Base-by-base conservation (phyloP, 192 early-diverging fungal species). In the Coemansia sp. region DNA sequence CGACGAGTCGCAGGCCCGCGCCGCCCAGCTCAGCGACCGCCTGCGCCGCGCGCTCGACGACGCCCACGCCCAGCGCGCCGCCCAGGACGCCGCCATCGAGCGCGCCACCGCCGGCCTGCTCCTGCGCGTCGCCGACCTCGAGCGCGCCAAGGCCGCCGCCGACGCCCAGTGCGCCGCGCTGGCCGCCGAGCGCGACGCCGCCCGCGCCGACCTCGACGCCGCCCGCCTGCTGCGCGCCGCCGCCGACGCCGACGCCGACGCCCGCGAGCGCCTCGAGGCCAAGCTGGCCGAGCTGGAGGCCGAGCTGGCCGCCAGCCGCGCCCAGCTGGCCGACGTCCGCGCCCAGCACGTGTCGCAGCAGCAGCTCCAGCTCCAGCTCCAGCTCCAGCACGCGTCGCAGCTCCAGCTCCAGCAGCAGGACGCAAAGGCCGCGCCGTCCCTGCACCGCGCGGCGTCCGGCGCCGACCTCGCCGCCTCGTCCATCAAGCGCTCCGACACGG, bases 1-100 rank as follows among this genome's bases (percentile, higher is more conserved):
- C 51, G 85, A 79, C 68, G 83, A 84, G 56, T 82, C 90, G n/a
- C 68, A 88, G 59, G 77, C 86, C 37, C 87, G 88, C 55, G 86
- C 85, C 21, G 88, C 86, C 9, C 76, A 83, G 35, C 70, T 91
- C 11, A 72, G 86, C 13, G 86, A 89, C 34, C 60, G 77, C 63
- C 69, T 84, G 66, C 71, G 67, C 0, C 35, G 40, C 57, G 70
- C 74, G 4, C 63, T 65, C 13, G 60, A 63, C n/a, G 74, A 82
- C 62, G 42, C 59, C 0, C 37, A 58, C 28, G 40, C 60, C 13
- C 23, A 65, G 62, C 67, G 60, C 18, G 63, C 66, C 1, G 57
- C 57, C 33, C 70, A 70, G 37, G 63, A 59, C 0, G 69, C 51
- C 3, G 50, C 61, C 0, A 55, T 71, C 20, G 43, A 31, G 13